phyloP scores from a whole-genome alignment of 192 early-diverging fungal genomes.

The Umbelopsis sp. region DNA sequence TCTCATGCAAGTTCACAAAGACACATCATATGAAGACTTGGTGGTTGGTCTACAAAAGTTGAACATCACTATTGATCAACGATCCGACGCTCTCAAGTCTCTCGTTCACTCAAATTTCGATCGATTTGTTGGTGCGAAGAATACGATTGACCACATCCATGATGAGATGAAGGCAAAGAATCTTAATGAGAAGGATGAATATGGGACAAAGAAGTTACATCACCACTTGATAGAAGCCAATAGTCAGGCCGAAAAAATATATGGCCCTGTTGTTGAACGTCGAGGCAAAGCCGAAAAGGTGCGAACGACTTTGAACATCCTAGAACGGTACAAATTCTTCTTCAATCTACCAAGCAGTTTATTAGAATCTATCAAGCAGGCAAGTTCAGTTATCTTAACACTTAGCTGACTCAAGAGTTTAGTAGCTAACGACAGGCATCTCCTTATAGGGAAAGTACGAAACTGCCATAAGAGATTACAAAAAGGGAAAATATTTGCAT shows the following conservation, averaged over 20 bases:
- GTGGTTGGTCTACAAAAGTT: constrained; percentile 74
- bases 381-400: constrained; percentile 23
- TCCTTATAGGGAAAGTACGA: constrained; percentile 76
- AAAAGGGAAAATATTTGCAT: constrained; percentile 88
- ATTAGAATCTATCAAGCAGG: constrained; percentile 81
- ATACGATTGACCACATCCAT: constrained; percentile 92
- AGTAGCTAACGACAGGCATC: not conserved
- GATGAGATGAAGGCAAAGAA: constrained; percentile 89
- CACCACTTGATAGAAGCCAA: constrained; percentile 66
- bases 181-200: constrained; percentile 77
- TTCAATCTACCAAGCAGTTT: constrained; percentile 94
- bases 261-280: constrained; percentile 84
- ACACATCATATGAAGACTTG: constrained; percentile 86
- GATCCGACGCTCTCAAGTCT: constrained; percentile 83
- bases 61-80: constrained; percentile 73
- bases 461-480: constrained; percentile 91
- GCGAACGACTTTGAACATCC: constrained; percentile 82
- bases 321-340: constrained; percentile 96
- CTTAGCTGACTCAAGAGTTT: not conserved
- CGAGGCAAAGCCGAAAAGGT: constrained; percentile 88
- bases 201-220: constrained; percentile 77
- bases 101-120: constrained; percentile 97
- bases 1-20: constrained; percentile 79
- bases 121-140: constrained; percentile 94
- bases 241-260: constrained; percentile 77